Evolutionary conservation across 495 filamentous ascomycete genomes (phyloP).

Genomic region (Aspergillus nanangensis): DNA sequence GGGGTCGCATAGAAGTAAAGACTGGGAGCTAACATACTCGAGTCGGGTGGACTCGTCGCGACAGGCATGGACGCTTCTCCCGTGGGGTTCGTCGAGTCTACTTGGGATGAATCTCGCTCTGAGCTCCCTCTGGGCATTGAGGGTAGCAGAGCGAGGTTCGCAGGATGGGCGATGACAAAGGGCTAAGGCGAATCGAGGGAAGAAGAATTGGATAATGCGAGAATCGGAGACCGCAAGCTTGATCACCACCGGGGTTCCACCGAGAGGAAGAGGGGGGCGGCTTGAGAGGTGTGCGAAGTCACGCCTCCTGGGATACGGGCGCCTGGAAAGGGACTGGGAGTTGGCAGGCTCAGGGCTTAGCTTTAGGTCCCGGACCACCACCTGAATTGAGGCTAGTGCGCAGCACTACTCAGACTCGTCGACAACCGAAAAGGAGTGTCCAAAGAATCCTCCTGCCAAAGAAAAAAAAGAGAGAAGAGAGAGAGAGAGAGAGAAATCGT

Average conservation of each 20-base stretch:
- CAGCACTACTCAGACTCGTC: constrained; percentile 18
- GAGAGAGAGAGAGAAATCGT: too few species aligned
- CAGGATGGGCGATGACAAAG: constrained; percentile 1
- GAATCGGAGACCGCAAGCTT: constrained; percentile 6
- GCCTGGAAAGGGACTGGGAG: constrained; percentile 2
- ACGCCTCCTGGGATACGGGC: constrained; percentile 35
- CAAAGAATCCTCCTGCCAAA: constrained; percentile 7
- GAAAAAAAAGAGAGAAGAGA: too few species aligned
- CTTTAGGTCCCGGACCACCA: constrained; percentile 23
- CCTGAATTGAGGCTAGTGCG: constrained; percentile 22
- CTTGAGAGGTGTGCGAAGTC: constrained; percentile 20
- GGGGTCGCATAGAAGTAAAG: not conserved
- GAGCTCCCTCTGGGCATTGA: constrained; percentile 37
- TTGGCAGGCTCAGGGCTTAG: constrained; percentile 13
- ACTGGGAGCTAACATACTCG: constrained; percentile 11
- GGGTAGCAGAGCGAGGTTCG: constrained; percentile 19
- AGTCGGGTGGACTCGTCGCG: constrained; percentile 20
- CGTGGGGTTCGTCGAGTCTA: constrained; percentile 24
- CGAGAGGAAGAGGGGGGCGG: constrained; percentile 9
- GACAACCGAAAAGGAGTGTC: constrained; percentile 3
- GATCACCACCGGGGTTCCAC: constrained; percentile 21
- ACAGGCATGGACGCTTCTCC: constrained; percentile 36
- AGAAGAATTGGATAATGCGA: not conserved
- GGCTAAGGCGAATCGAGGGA: not conserved
- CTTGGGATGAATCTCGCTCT: constrained; percentile 29